Conservation (phyloP, 352 stramenopile genomes). For the Globisporangium okanoganense region DNA sequence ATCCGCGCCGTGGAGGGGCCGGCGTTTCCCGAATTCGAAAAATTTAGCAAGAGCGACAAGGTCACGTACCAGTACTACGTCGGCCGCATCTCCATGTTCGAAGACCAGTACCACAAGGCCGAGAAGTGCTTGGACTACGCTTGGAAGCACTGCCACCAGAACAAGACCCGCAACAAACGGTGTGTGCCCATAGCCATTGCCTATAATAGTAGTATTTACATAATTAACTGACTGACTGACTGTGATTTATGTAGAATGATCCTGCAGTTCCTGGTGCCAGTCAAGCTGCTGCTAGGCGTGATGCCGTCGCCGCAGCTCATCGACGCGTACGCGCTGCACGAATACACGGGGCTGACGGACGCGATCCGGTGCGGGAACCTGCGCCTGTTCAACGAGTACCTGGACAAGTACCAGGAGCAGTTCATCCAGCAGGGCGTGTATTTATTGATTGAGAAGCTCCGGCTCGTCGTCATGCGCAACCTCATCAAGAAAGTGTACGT, state of each 20-base stretch:
- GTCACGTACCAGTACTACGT: conserved; percentile 96
- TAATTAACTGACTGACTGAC: background rate
- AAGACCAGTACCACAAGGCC: conserved; percentile 95
- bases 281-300: conserved; percentile 92
- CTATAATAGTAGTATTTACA: background rate
- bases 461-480: conserved; percentile 93
- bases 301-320: conserved; percentile 90
- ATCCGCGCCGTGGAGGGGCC: conserved; percentile 81
- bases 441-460: conserved; percentile 95
- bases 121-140: conserved; percentile 93
- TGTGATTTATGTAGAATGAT: conserved; percentile 64
- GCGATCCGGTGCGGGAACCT: conserved; percentile 91
- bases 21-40: conserved; percentile 74
- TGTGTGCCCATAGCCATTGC: background rate
- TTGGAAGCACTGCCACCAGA: conserved; percentile 89
- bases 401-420: conserved; percentile 88
- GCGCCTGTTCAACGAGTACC: conserved; percentile 89
- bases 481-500: conserved; percentile 96
- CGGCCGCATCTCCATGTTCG: conserved; percentile 95
- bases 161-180: conserved; percentile 87
- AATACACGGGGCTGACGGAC: conserved; percentile 87
- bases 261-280: conserved; percentile 92
- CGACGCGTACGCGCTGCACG: conserved; percentile 85
- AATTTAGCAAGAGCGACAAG: conserved; percentile 84
- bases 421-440: conserved; percentile 94